Percentiles rank a stretch among this genome's conserved stretches.
These are phyloP conservation scores for Solanum hybrid DNA, from an alignment of 305 asterid species.

Conservation along the genomic window DNA sequence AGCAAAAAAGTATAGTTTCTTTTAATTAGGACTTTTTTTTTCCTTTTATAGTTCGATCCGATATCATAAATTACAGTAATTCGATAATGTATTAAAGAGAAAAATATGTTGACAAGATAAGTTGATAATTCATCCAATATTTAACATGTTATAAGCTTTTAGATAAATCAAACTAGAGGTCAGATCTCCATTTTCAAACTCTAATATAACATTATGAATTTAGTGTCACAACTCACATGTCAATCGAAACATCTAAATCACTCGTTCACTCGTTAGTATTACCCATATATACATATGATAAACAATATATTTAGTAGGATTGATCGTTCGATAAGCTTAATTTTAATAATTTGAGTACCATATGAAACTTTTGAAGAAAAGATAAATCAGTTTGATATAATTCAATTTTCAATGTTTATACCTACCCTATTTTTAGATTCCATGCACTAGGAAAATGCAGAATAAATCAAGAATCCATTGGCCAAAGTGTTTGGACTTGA, in stretches of 20 bases:
- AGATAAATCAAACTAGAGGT: not conserved
- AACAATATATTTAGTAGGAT: no score
- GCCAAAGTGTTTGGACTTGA: not conserved
- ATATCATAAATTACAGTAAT: no score
- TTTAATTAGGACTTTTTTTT: no score
- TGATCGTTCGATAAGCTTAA: no score
- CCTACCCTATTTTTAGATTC: not conserved
- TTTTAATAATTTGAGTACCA: not conserved
- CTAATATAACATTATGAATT: no score
- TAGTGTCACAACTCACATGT: not conserved
- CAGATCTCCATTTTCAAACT: not conserved
- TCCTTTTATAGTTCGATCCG: not conserved
- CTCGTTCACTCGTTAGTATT: not conserved
- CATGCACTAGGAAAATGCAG: not conserved
- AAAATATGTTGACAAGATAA: no score
- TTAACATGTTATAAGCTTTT: not conserved
- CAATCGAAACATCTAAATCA: not conserved
- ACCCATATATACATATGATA: not conserved
- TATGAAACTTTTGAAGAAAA: no score
- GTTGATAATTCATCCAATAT: not conserved
- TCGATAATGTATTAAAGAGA: no score
- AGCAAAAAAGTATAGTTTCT: not conserved
- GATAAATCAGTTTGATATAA: no score
- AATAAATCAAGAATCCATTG: not conserved
- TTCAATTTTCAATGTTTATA: no score